Conservation (phyloP, 2,329 filamentous ascomycete species). For the Aspergillus fijiensis region DNA sequence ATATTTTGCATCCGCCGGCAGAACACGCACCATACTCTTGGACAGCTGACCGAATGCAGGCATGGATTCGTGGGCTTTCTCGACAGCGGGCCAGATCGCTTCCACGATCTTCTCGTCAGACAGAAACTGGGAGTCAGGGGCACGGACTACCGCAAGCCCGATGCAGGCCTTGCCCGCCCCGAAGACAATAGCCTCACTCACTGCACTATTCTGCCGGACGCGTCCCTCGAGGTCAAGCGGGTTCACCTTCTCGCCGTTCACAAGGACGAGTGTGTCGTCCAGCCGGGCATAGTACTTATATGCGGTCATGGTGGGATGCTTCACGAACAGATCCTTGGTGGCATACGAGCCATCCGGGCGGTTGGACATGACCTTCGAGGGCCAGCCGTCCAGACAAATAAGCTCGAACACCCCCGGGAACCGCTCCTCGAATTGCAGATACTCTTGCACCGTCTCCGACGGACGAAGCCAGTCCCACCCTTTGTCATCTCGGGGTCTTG, state of each 20-base stretch:
- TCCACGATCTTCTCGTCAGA: conserved; percentile 49
- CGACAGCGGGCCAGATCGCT: conserved; percentile 51
- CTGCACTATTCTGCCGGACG: conserved; percentile 53
- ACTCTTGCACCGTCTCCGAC: conserved; percentile 42
- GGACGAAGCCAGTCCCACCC: conserved; percentile 62
- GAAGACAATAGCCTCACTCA: conserved; percentile 59
- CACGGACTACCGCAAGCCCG: conserved; percentile 55
- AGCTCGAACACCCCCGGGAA: conserved; percentile 39
- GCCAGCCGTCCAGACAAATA: conserved; percentile 38
- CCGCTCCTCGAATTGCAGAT: conserved; percentile 42
- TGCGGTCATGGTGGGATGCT: conserved; percentile 45
- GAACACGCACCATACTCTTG: conserved; percentile 53
- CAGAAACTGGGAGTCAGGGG: conserved; percentile 45
- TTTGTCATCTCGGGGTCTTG: conserved; percentile 53
- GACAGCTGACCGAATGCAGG: conserved; percentile 56
- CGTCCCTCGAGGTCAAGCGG: conserved; percentile 54
- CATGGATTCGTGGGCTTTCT: conserved; percentile 51
- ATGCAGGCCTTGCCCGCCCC: conserved; percentile 55
- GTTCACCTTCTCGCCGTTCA: conserved; percentile 53
- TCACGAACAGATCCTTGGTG: conserved; percentile 52
- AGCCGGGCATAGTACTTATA: conserved; percentile 50
- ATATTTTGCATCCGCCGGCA: conserved; percentile 48
- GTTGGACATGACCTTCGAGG: conserved; percentile 46
- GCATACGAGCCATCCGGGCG: conserved; percentile 50
- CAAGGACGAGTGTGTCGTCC: conserved; percentile 49